Evolutionary conservation across 2,329 filamentous ascomycete genomes (phyloP).

Genomic region (Madurella mycetomatis): DNA sequence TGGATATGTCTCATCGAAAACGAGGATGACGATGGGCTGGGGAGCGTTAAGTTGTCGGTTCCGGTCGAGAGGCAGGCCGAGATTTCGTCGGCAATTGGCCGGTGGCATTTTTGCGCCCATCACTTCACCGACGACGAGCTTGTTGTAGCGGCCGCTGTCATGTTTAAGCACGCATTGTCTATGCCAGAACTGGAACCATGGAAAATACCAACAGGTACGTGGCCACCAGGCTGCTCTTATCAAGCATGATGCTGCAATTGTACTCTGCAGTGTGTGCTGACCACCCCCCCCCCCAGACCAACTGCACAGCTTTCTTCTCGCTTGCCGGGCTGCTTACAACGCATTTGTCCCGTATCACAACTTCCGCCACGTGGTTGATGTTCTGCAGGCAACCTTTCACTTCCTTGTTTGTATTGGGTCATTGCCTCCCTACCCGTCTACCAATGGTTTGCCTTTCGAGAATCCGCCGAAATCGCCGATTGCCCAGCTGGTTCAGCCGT

Average conservation of each 20-base stretch:
- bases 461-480: slow-evolving; percentile 55
- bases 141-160: slow-evolving; percentile 75
- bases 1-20: slow-evolving; percentile 72
- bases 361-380: slow-evolving; percentile 94
- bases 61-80: slow-evolving; percentile 58
- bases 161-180: slow-evolving; percentile 82
- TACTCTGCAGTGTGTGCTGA: slow-evolving; percentile 32
- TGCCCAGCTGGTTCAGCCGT: slow-evolving; percentile 71
- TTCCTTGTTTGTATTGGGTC: slow-evolving; percentile 79
- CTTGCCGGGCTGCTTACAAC: slow-evolving; percentile 92
- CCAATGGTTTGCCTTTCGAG: slow-evolving; percentile 25
- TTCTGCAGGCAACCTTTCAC: slow-evolving; percentile 87
- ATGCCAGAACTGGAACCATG: slow-evolving; percentile 78
- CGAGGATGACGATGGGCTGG: slow-evolving; percentile 58
- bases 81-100: slow-evolving; percentile 66
- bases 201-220: slow-evolving; percentile 68
- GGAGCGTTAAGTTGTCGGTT: slow-evolving; percentile 64
- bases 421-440: slow-evolving; percentile 61
- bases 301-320: slow-evolving; percentile 78
- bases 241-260: background rate
- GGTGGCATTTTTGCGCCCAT: slow-evolving; percentile 87
- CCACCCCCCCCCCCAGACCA: slow-evolving; percentile 54
- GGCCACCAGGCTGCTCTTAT: background rate
- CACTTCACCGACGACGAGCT: slow-evolving; percentile 88
- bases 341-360: slow-evolving; percentile 96